These are phyloP conservation scores for Phaseolus lunatus DNA, from an alignment of 306 rosid species.

Conservation along the genomic window DNA sequence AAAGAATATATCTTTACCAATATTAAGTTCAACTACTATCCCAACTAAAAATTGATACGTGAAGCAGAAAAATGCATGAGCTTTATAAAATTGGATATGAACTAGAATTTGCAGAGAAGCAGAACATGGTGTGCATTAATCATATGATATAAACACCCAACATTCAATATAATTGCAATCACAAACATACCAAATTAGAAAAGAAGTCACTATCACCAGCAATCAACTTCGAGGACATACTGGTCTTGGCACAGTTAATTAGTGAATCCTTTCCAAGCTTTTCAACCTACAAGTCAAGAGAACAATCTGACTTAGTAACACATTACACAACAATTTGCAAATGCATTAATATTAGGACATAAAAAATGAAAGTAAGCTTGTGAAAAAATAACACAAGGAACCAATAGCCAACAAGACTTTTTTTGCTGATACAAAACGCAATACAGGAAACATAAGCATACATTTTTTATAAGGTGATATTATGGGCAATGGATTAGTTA, in stretches of 20 bases:
- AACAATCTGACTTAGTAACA: slow-evolving; percentile 26
- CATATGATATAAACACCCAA: slow-evolving; percentile 9
- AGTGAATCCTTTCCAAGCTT: slow-evolving; percentile 92
- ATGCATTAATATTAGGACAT: slow-evolving; percentile 11
- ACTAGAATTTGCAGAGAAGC: not conserved
- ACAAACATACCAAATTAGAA: slow-evolving; percentile 79
- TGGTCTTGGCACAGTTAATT: slow-evolving; percentile 93
- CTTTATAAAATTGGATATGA: not conserved
- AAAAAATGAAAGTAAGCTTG: slow-evolving; percentile 1
- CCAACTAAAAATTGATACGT: not conserved
- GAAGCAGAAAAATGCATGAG: slow-evolving; percentile 10
- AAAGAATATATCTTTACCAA: not conserved
- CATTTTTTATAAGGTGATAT: not conserved
- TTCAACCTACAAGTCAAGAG: slow-evolving; percentile 69
- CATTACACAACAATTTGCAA: not conserved
- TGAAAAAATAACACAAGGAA: slow-evolving; percentile 4
- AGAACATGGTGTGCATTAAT: slow-evolving; percentile 9
- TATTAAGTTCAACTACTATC: slow-evolving; percentile 10
- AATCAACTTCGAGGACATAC: slow-evolving; percentile 99
- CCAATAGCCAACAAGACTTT: not conserved
- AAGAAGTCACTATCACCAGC: slow-evolving; percentile 94
- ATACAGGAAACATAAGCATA: not conserved
- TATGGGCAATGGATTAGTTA: not conserved
- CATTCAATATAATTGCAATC: slow-evolving; percentile 1
- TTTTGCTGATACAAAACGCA: not conserved